Evolutionary conservation across 176 grass and related monocot genomes (phyloP).

Genomic region (bread wheat (Triticum aestivum)): DNA sequence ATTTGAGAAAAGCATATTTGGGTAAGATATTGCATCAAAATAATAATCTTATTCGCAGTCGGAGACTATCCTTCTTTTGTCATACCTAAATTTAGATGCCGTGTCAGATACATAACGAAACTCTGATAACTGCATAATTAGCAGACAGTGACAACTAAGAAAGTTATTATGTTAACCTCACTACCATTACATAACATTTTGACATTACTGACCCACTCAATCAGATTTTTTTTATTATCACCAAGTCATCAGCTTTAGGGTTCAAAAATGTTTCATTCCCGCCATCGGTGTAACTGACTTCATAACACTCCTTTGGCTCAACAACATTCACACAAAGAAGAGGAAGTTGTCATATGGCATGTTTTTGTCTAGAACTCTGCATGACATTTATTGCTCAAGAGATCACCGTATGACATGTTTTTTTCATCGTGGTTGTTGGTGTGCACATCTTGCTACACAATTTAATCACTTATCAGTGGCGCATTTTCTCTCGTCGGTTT

Average conservation of each 20-base stretch:
- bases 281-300: neutral
- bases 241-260: neutral
- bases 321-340: neutral
- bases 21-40: slow-evolving; percentile 19
- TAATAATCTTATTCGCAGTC: neutral
- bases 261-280: neutral
- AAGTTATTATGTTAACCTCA: neutral
- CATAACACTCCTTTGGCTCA: neutral
- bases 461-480: neutral
- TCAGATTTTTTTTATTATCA: neutral
- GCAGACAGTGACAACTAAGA: neutral
- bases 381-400: no score
- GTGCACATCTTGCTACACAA: neutral
- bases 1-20: neutral
- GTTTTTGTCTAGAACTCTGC: no score
- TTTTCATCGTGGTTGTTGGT: neutral
- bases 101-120: neutral
- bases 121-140: neutral
- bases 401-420: neutral
- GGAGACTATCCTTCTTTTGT: neutral
- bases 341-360: neutral
- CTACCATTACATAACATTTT: neutral
- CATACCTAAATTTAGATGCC: neutral
- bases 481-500: neutral
- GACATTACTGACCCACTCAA: neutral